phyloP scores from a whole-genome alignment of 202 grass and related monocot genomes.

The Bolboschoenoplectus hybrid region DNA sequence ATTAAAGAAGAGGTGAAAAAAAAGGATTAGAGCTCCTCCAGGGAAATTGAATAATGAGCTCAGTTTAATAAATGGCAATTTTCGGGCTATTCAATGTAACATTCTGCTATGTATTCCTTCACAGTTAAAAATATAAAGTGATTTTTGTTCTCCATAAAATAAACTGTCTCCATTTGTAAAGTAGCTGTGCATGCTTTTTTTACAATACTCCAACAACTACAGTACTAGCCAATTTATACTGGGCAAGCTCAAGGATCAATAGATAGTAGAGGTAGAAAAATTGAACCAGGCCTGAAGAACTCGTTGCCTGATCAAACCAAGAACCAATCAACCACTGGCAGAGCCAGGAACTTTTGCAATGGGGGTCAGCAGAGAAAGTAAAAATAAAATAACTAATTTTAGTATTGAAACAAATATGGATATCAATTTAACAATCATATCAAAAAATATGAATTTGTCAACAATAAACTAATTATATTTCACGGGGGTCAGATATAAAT shows the following conservation, averaged over 20 bases:
- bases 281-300: background rate
- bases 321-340: background rate
- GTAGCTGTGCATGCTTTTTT: background rate
- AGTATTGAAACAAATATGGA: no score
- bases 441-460: no score
- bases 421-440: no score
- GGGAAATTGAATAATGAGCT: slow-evolving; percentile 24
- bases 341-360: no score
- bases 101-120: slow-evolving; percentile 14
- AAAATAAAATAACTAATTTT: no score
- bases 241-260: background rate
- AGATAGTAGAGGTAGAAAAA: background rate
- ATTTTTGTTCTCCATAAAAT: background rate
- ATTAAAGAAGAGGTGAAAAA: slow-evolving; percentile 31
- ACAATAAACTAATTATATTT: no score
- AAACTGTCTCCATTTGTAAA: background rate
- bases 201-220: background rate
- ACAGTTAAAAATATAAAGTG: background rate
- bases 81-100: background rate
- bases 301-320: background rate
- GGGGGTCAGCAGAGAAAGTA: no score
- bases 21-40: background rate
- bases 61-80: slow-evolving; percentile 15
- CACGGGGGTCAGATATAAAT: no score
- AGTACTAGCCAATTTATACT: background rate